Evolutionary conservation across 2,329 filamentous ascomycete species (phyloP), one percentile per base, ranked within the genome.

Genomic region (Fusarium sp.): DNA sequence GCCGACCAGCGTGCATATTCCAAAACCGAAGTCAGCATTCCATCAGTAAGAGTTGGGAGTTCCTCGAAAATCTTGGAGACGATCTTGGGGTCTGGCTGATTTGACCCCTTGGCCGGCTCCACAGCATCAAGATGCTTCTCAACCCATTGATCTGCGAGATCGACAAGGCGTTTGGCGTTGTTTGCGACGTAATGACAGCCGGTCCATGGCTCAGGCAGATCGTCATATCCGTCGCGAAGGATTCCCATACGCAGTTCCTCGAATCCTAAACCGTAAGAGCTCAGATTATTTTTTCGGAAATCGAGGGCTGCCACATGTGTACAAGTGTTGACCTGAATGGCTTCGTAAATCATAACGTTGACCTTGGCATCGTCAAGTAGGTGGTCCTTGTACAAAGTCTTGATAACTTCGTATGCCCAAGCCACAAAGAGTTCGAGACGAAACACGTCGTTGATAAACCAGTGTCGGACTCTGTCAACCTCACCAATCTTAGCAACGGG

Each of bases 151-250:
- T 85, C 82, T 39, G 84, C 84, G 18, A 91, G 83, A 67, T 90
- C 86, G 24, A 88, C 81, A 17, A 90, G 83, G 18, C 88, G 87
- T 74, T 88, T 87, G 14, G 85, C 74, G 65, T 90, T 90, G 76
- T 90, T 90, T 51, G 88, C 86, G 57, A 90, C 82, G 67, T 85
- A 88, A 43, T 82, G 79, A 69, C 87, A 89, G 17, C 93, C 94
- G 1, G 95, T 98, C 96, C 96, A 99, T 44, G 95, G 92, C 63
- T 93, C 90, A 0, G 91, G 88, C 10, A 98, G 84, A 13, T 86
- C 88, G 20, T 90, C 86, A 74, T 94, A 95, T 44, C 88, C 87
- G 17, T 85, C 81, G 3, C 82, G 81, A 11, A 93, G 79, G 24
- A 93, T 87, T 8, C 91, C 91, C 68, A 91, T 83, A 49, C 89